These are phyloP conservation scores for Argentina anserina DNA, from an alignment of 306 rosid genomes.

Conservation along the genomic window DNA sequence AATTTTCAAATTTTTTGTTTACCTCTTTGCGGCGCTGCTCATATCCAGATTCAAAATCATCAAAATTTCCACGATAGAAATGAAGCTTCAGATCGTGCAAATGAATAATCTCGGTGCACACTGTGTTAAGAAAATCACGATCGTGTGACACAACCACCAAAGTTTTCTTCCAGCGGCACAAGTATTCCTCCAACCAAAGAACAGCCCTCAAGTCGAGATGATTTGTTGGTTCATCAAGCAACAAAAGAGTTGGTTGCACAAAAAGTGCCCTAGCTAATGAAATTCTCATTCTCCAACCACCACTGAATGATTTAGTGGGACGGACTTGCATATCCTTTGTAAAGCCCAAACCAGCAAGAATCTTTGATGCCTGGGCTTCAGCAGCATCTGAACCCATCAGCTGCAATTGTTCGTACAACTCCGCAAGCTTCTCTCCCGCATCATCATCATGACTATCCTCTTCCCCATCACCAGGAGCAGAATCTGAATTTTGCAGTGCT, in stretches of 20 bases:
- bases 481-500: neutral
- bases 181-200: conserved; percentile 14
- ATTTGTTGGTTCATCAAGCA: conserved; percentile 11
- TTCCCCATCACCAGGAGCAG: neutral
- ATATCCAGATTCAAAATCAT: conserved; percentile 30
- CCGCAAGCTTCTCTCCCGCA: conserved; percentile 6
- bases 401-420: conserved; percentile 1
- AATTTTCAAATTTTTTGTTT: conserved; percentile 63
- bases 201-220: conserved; percentile 7
- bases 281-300: conserved; percentile 10
- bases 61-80: conserved; percentile 64
- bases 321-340: conserved; percentile 7
- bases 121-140: conserved; percentile 8
- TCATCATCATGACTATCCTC: neutral
- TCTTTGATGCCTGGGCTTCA: conserved; percentile 10
- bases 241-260: conserved; percentile 10
- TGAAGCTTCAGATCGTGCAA: conserved; percentile 3
- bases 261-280: conserved; percentile 5
- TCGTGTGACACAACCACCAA: neutral
- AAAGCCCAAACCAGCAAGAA: neutral
- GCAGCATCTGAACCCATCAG: conserved; percentile 6
- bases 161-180: conserved; percentile 8
- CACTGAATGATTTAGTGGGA: conserved; percentile 1
- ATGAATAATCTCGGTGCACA: conserved; percentile 6
- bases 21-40: conserved; percentile 78